Base-by-base conservation (phyloP, 345 rosid species). In the Abelmoschus esculentus region DNA sequence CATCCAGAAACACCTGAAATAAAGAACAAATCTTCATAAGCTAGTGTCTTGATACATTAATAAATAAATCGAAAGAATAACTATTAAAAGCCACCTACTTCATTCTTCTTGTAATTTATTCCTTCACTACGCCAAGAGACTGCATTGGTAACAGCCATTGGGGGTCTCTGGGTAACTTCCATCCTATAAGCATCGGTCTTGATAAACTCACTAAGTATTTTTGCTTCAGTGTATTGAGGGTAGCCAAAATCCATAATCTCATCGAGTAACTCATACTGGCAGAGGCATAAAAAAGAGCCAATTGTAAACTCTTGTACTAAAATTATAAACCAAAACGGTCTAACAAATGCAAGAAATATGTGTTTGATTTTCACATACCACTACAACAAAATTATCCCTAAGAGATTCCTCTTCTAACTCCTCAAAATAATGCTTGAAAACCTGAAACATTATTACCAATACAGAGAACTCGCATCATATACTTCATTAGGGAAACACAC, bases 161-260 rank as follows among this genome's bases (percentile, higher is more conserved):
- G 99, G 82, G 99, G 99, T 78, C 97, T 83, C 77, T 89, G 97
- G 7, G 93, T 72, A 64, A 86, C 93, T 79, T 95, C 99, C 99
- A 95, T 88, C 83, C 93, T 87, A 81, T 89, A 95, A 14, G 99
- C 96, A 85, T 91, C 96, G 1, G 99, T 95, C 88, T 95, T 91
- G 78, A 95, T 95, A 75, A 91, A 95, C 76, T 95, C 99, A 58
- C 99, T 85, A 66, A 95, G 89, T 63, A 91, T 91, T 71, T 71
- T 91, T 55, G 99, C 99, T 72, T 91, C 97, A 0, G 97, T 95
- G 70, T 82, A 89, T 75, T 95, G 96, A 77, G 99, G 96, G 78
- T 86, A 95, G 67, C 97, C 97, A 66, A 89, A 95, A 84, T 95
- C 99, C 99, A 95, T 91, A 85, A 95, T 95, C 84, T 95, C 97